Evolutionary conservation across 2,329 filamentous ascomycete species (phyloP).

Genomic region (Colletotrichum siamense): DNA sequence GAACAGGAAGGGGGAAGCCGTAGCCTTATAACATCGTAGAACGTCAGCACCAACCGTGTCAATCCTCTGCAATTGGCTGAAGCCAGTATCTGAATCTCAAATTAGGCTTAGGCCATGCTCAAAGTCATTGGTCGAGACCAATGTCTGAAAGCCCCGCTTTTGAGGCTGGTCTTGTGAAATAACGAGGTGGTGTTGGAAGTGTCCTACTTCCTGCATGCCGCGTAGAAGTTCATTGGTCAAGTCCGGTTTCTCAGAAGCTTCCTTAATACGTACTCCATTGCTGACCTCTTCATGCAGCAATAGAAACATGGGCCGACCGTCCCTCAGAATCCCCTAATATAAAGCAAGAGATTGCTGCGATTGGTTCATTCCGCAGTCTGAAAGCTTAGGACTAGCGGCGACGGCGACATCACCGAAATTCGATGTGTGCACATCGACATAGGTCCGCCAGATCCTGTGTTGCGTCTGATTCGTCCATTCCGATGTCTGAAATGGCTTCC

Average conservation of each 20-base stretch:
- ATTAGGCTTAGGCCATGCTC: neutral
- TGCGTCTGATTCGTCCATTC: neutral
- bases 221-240: neutral
- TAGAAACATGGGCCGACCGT: too few relatives aligned
- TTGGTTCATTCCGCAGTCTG: neutral
- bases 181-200: neutral
- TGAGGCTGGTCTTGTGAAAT: accelerated
- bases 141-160: neutral
- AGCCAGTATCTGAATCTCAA: neutral
- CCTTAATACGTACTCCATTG: neutral
- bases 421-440: neutral
- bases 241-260: neutral
- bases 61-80: too few relatives aligned
- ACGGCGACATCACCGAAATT: too few relatives aligned
- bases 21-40: too few relatives aligned
- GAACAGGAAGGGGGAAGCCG: neutral
- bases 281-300: too few relatives aligned
- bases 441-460: neutral
- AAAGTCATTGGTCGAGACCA: too few relatives aligned
- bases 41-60: too few relatives aligned
- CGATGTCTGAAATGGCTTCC: neutral
- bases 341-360: neutral
- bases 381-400: too few relatives aligned
- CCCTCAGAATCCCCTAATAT: too few relatives aligned
- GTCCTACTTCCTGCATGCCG: too few relatives aligned